Evolutionary conservation across 805 yeast genomes (phyloP), one percentile per base, ranked within the genome.

Genomic region (Yamadazyma sp.): DNA sequence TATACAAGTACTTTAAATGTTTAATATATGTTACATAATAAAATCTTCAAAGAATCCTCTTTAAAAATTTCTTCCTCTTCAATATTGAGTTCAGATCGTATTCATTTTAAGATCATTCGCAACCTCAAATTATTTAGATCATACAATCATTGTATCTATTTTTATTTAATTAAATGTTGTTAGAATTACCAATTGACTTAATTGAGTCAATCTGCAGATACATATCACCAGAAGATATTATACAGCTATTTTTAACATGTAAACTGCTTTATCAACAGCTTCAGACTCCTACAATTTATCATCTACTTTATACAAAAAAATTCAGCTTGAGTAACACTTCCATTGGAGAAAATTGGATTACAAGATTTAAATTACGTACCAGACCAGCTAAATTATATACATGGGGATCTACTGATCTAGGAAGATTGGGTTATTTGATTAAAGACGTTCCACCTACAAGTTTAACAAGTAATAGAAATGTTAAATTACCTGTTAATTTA

Each of bases 311-410:
- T 48, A 44, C 53, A 12, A 65, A 65, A 43, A 60, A 69, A 10
- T 80, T 75, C 54, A 71, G 70, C 5, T 47, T 58, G 5, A 64
- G 62, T 5, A 61, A 78, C 1, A 59, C 62, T 31, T 56, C 53
- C 5, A 53, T 59, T 7, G 52, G 67, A 0, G 56, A 56, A 46
- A 68, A 70, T 44, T 79, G 83, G 84, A 69, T 71, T 1, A 65
- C 66, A 15, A 43, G 76, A 25, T 77, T 67, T 52, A 47, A 54
- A 13, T 33, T 62, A 20, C 55, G 83, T 23, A 45, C 58, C 4
- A 43, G 53, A 4, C 33, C 33, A 23, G 70, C 73, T 6, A 50
- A 62, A 24, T 41, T 78, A 3, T 66, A 56, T 38, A 69, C 80
- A 0, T 76, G 85, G 85, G 76, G 80, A 3, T 43, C 63, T 7